Conservation (phyloP, 805 yeast genomes). For the Maudiozyma bulderi region DNA sequence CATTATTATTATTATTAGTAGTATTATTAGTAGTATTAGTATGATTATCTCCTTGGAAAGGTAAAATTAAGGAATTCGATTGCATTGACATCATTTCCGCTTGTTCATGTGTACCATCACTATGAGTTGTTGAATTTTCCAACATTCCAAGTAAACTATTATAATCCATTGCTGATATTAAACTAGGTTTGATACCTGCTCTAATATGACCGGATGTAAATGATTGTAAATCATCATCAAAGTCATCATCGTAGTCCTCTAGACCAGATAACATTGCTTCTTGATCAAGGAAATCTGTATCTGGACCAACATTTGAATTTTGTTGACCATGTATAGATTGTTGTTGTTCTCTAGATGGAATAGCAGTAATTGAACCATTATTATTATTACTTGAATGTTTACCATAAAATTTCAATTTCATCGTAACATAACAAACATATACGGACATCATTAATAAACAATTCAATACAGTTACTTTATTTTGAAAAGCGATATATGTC, state of each 20-base stretch:
- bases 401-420: conserved; percentile 3
- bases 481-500: conserved; percentile 16
- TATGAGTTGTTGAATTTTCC: conserved; percentile 12
- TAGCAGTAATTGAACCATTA: background rate
- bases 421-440: conserved; percentile 13
- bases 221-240: background rate
- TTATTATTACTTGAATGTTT: background rate
- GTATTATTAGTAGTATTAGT: background rate
- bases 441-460: conserved; percentile 21
- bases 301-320: no score
- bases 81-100: conserved; percentile 6
- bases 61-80: background rate
- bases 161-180: conserved; percentile 26
- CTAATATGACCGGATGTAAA: conserved; percentile 2
- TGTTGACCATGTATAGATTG: background rate
- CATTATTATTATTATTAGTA: background rate
- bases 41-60: background rate
- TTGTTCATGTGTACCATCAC: background rate
- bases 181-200: conserved; percentile 19
- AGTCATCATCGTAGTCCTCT: background rate
- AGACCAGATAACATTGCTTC: background rate
- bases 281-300: background rate
- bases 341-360: no score
- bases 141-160: conserved; percentile 18
- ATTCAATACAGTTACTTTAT: conserved; percentile 19